Conservation (phyloP, 129 eudicot genomes). For the Flaveria ramosissima region DNA sequence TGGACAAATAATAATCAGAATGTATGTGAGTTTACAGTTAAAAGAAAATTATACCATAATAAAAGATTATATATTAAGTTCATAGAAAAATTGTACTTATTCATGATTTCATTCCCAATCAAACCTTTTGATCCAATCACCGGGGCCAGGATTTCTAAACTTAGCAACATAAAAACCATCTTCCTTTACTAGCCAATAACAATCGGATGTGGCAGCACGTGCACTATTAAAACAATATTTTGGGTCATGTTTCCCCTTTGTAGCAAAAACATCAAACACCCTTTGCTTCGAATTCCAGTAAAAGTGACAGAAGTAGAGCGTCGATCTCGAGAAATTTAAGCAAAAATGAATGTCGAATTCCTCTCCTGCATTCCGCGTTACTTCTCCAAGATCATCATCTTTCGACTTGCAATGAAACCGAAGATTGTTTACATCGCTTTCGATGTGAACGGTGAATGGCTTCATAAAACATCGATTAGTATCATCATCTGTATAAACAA, state of each 20-base stretch:
- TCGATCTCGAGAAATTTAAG: background rate
- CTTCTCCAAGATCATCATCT: background rate
- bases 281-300: background rate
- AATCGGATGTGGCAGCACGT: background rate
- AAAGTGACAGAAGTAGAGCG: slow-evolving; percentile 7
- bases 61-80: too few species aligned
- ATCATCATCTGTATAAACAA: background rate
- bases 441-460: background rate
- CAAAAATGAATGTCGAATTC: background rate
- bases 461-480: background rate
- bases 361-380: background rate
- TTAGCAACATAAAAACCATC: slow-evolving; percentile 5
- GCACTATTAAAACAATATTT: background rate
- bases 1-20: too few species aligned
- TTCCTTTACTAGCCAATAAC: slow-evolving; percentile 5
- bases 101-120: background rate
- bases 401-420: slow-evolving; percentile 3
- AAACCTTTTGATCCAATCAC: background rate
- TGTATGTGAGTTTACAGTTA: too few species aligned
- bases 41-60: too few species aligned
- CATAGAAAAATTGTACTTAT: too few species aligned
- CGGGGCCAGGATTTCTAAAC: background rate
- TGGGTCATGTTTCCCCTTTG: background rate
- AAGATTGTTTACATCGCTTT: slow-evolving; percentile 3
- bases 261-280: background rate